Evolutionary conservation across 2,329 filamentous ascomycete genomes (phyloP), one percentile per base, ranked within the genome.

Genomic region (Botrytis porri): DNA sequence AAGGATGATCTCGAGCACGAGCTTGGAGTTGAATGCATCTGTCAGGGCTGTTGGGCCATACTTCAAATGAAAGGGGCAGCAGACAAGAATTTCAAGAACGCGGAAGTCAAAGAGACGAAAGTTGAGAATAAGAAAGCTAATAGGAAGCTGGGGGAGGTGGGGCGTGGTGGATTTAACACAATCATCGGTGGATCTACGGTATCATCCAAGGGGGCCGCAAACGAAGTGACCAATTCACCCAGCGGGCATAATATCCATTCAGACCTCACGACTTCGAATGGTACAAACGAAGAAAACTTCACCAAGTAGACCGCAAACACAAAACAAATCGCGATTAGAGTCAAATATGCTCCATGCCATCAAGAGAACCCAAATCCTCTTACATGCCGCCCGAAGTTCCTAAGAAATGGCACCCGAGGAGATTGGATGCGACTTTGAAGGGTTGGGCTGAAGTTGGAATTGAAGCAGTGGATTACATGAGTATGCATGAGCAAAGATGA

Each of bases 131-230:
- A 29, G 14, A n/a, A 32, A 4, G n/a, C 7, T 14, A 51, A n/a
- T n/a, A 6, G 2, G 22, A 48, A 12, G 22, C 0, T 14, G 22
- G 54, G 25, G 7, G 6, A 16, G 10, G 12, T n/a, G 10, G 10
- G n/a, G 12, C 10, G 25, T 54, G 51, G 10, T 6, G 25, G 1
- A 6, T 16, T 20, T 5, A n/a, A 59, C 7, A 59, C 54, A 32
- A 16, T 35, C 20, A 3, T 29, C 6, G 8, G 54, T 59, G 54
- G 16, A 32, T 29, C n/a, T 59, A 5, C 29, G 29, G 14, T 32
- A 5, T 32, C n/a, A 32, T 20, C 0, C n/a, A 16, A 18, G 7
- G 6, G 8, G 7, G 3, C n/a, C 6, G 12, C 7, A n/a, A 32
- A 20, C 54, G 16, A 29, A 20, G 54, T 32, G 14, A 59, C 29